Base-by-base conservation (phyloP, 208 protist species). In the Leishmania martiniquensis region DNA sequence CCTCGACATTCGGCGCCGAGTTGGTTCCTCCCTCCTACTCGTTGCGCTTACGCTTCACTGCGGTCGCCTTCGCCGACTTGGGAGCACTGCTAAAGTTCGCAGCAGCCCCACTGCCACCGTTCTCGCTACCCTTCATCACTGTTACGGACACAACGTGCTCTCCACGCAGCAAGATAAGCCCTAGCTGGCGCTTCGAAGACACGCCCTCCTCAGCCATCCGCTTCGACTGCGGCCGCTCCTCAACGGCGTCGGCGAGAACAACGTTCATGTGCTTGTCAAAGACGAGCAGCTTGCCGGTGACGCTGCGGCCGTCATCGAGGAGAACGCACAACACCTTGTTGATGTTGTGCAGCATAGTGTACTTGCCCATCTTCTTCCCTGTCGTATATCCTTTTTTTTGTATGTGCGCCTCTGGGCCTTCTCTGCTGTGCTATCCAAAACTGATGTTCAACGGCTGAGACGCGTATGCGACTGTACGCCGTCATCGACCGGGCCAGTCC, bases 191-290 rank as follows among this genome's bases (percentile, higher is more conserved):
- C 44, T 78, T 85, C 62, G 91, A 47, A 4, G 77, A 77, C 22
- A 91, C 78, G 42, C 85, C 87, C 60, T 94, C 91, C 55, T 86
- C 84, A 17, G 75, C 73, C 90, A 93, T 93, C 82, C 90, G 92
- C 72, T 87, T 90, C 52, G 90, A 95, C 72, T 80, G 85, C n/a
- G 79, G 82, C 39, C 93, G 90, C 47, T 81, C 85, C 82, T 97
- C 91, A 7, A 60, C 71, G 12, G 75, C 74, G 70, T 96, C 91
- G 39, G 72, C 81, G 1, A 97, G 75, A 7, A 97, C 90, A n/a
- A 97, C 88, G 67, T 97, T 97, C 93, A 97, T 97, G 90, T 95
- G 90, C 65, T 90, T 82, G 75, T 97, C 93, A 78, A 89, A 97
- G 62, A 95, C 90, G 39, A 97, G 85, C 3, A 97, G 81, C 71